Conservation (phyloP, 257 asterid genomes). For the Capsicum chinense region DNA sequence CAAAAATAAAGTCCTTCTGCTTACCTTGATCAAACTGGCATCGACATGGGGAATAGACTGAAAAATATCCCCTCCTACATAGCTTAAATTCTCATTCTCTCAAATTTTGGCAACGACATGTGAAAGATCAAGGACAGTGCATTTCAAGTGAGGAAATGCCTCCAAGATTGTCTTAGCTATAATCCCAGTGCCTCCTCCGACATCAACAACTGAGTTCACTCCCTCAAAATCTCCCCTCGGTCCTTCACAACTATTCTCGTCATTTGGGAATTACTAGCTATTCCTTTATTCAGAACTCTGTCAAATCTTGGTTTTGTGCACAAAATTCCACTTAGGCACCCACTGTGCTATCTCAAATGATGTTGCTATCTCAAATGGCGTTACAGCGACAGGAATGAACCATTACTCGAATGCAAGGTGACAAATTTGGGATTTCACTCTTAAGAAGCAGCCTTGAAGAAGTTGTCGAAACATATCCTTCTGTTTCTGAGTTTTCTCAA, state of each 20-base stretch:
- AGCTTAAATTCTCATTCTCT: conserved; percentile 24
- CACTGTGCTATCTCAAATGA: conserved; percentile 37
- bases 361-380: conserved; percentile 14
- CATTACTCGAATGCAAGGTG: not conserved
- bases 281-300: conserved; percentile 39
- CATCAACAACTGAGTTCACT: conserved; percentile 39
- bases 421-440: not conserved
- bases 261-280: conserved; percentile 42
- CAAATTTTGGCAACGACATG: conserved; percentile 19
- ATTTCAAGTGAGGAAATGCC: conserved; percentile 32
- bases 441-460: conserved; percentile 31
- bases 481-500: not conserved
- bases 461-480: conserved; percentile 32
- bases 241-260: conserved; percentile 22
- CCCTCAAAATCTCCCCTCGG: conserved; percentile 41
- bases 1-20: not conserved
- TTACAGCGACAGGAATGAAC: not conserved
- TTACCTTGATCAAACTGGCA: conserved; percentile 34
- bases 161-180: conserved; percentile 29
- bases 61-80: conserved; percentile 39
- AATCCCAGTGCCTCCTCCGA: conserved; percentile 43
- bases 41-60: conserved; percentile 29
- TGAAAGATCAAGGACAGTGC: conserved; percentile 39
- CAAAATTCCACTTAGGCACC: conserved; percentile 26
- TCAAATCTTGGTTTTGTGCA: conserved; percentile 30